A percentile compares a stretch with the other conserved stretches of the same genome.
Evolutionary conservation across 176 grass and related monocot genomes (phyloP).

Genomic region (Cocos nucifera): DNA sequence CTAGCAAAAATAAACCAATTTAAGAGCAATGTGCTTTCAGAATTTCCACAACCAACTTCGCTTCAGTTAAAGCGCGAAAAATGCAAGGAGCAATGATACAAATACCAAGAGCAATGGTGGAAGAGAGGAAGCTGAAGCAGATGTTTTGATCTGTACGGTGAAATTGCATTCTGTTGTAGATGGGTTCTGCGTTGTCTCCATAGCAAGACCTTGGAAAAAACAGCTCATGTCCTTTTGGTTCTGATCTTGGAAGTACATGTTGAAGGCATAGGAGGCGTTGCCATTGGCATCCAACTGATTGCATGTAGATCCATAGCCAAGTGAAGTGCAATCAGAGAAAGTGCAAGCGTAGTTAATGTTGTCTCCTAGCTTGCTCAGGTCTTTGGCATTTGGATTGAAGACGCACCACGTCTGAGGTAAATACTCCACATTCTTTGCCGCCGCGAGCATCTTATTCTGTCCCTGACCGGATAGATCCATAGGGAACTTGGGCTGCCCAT

Average conservation of each 20-base stretch:
- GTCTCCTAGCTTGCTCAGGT: background rate
- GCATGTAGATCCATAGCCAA: conserved; percentile 41
- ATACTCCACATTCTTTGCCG: conserved; percentile 10
- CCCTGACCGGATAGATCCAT: conserved; percentile 23
- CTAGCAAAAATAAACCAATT: too few relatives aligned
- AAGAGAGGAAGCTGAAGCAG: background rate
- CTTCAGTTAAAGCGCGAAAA: background rate
- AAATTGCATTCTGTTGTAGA: conserved; percentile 33
- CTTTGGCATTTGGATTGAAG: background rate
- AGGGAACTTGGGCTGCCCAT: conserved; percentile 18
- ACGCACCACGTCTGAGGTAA: conserved; percentile 5
- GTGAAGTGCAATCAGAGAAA: conserved; percentile 34
- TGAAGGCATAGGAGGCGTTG: conserved; percentile 56
- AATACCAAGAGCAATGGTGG: background rate
- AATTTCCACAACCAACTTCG: too few relatives aligned
- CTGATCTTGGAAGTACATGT: conserved; percentile 45
- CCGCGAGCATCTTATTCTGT: background rate
- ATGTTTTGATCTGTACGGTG: conserved; percentile 27
- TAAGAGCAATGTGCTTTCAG: too few relatives aligned
- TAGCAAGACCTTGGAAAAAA: conserved; percentile 31
- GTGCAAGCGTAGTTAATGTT: conserved; percentile 31
- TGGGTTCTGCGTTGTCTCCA: conserved; percentile 25
- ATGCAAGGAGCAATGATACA: background rate
- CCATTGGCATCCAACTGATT: conserved; percentile 37
- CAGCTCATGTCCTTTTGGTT: conserved; percentile 38